Evolutionary conservation across 345 rosid genomes (phyloP).

Genomic region (Gossypium turneri): DNA sequence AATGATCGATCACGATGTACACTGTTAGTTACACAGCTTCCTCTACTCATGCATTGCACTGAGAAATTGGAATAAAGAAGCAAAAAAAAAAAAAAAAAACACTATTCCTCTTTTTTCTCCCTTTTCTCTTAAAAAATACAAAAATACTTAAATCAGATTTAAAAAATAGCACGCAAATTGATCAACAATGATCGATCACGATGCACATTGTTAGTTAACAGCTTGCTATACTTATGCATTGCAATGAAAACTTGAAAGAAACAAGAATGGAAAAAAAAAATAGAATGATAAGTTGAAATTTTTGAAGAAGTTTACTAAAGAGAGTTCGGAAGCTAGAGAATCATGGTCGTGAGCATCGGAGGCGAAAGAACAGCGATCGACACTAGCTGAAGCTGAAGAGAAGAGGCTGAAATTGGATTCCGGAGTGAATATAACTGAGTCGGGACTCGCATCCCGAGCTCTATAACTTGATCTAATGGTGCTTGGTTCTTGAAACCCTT

Average conservation of each 20-base stretch:
- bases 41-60: background rate
- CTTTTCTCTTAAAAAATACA: too few relatives aligned
- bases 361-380: slow-evolving; percentile 83
- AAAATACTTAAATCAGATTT: too few relatives aligned
- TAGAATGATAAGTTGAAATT: background rate
- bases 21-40: background rate
- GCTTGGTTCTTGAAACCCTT: slow-evolving; percentile 32
- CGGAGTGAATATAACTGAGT: slow-evolving; percentile 71
- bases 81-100: too few relatives aligned
- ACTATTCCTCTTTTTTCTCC: too few relatives aligned
- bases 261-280: background rate
- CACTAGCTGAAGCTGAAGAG: slow-evolving; percentile 86
- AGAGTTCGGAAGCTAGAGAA: slow-evolving; percentile 59
- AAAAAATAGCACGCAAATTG: background rate
- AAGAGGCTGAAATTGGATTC: slow-evolving; percentile 82
- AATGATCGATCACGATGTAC: background rate
- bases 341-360: slow-evolving; percentile 74
- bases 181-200: background rate
- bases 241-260: background rate
- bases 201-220: background rate
- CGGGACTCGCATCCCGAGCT: slow-evolving; percentile 74
- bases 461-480: slow-evolving; percentile 31
- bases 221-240: background rate
- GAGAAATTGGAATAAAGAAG: too few relatives aligned
- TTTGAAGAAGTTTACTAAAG: slow-evolving; percentile 38